These are phyloP conservation scores for Solanum etuberosum DNA, from an alignment of 257 asterid genomes.

Conservation along the genomic window DNA sequence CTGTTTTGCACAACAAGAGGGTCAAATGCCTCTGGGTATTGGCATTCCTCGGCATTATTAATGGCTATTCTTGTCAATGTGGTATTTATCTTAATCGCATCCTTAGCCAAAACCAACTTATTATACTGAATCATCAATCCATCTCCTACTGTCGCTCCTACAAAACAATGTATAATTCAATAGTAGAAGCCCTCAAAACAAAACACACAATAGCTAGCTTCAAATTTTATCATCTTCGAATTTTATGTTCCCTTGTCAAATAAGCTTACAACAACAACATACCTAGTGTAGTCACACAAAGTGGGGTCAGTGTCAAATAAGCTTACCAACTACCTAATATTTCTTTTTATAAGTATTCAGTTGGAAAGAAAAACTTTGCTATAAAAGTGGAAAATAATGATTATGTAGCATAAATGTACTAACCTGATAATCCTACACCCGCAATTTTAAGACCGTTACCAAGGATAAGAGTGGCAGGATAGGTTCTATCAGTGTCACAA, in stretches of 20 bases:
- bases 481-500: conserved; percentile 60
- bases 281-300: not conserved
- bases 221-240: not conserved
- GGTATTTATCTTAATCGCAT: conserved; percentile 42
- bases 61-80: conserved; percentile 35
- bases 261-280: not conserved
- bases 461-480: conserved; percentile 65
- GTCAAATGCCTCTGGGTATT: conserved; percentile 63
- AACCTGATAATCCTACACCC: conserved; percentile 85
- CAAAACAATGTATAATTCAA: not conserved
- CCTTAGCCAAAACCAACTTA: conserved; percentile 63
- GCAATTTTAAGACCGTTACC: conserved; percentile 51
- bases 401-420: not conserved
- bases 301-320: not conserved
- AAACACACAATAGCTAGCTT: not conserved
- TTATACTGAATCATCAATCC: conserved; percentile 40
- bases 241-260: not conserved
- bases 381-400: not conserved
- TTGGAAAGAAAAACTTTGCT: not conserved
- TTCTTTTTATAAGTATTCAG: not conserved
- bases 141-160: conserved; percentile 63
- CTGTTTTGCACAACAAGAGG: conserved; percentile 45
- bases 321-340: not conserved
- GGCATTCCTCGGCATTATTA: conserved; percentile 67
- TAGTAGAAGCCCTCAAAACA: not conserved